Conservation (phyloP, 2,329 filamentous ascomycete species). For the Stemphylium beticola region DNA sequence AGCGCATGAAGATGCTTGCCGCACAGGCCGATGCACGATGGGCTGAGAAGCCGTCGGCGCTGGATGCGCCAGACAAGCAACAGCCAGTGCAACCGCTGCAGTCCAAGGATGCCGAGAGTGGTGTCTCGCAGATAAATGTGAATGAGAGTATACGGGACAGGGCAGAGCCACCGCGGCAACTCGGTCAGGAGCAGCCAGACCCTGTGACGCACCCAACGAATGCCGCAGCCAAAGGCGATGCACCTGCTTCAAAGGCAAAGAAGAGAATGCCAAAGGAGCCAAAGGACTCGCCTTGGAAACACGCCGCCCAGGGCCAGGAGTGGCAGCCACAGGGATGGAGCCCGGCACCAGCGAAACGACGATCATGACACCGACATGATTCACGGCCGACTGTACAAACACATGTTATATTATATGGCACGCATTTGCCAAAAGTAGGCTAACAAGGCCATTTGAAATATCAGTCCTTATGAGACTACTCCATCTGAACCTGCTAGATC, state of each 20-base stretch:
- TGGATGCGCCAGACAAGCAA: constrained; percentile 62
- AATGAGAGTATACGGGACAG: constrained; percentile 42
- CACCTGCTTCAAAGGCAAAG: constrained; percentile 26
- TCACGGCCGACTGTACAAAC: not conserved
- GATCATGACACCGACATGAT: constrained; percentile 14
- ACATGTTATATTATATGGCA: not conserved
- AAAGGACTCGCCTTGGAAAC: constrained; percentile 51
- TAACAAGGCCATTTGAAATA: not conserved
- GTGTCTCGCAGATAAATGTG: constrained; percentile 43
- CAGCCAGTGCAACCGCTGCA: constrained; percentile 56
- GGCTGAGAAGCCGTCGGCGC: constrained; percentile 64
- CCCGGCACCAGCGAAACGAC: constrained; percentile 48
- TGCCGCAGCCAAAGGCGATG: constrained; percentile 8
- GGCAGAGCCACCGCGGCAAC: constrained; percentile 10
- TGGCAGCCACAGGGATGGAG: constrained; percentile 57
- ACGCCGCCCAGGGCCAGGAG: constrained; percentile 48
- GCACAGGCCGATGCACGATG: constrained; percentile 66
- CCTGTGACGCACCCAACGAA: constrained; percentile 25
- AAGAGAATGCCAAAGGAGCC: constrained; percentile 35
- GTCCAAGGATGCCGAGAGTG: constrained; percentile 51
- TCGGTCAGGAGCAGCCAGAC: constrained; percentile 19
- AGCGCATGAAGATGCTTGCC: constrained; percentile 65
- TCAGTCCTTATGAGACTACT: too few relatives aligned
- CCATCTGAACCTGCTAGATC: too few relatives aligned
- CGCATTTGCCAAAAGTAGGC: not conserved